Evolutionary conservation across 2,329 filamentous ascomycete genomes (phyloP).

Genomic region (Tolypocladium cylindrosporum): DNA sequence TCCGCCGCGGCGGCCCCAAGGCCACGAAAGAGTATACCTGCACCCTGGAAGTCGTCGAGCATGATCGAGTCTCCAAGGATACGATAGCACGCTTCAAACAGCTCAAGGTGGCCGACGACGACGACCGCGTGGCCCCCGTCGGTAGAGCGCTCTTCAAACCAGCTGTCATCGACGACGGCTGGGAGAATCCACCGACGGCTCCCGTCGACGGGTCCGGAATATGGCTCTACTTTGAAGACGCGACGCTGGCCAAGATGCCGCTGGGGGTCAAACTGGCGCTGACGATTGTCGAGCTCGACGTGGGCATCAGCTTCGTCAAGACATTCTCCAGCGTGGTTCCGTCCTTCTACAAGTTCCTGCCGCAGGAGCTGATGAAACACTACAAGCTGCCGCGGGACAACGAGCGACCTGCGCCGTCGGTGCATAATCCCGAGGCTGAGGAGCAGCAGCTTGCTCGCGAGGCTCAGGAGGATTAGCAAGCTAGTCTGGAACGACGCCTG

Average conservation of each 20-base stretch:
- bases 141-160: slow-evolving; percentile 35
- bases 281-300: slow-evolving; percentile 45
- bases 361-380: slow-evolving; percentile 57
- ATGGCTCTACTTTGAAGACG: slow-evolving; percentile 59
- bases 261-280: slow-evolving; percentile 55
- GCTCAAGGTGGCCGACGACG: slow-evolving; percentile 22
- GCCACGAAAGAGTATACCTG: slow-evolving; percentile 38
- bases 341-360: slow-evolving; percentile 54
- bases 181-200: slow-evolving; percentile 23
- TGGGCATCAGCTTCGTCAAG: slow-evolving; percentile 58
- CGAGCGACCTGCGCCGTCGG: slow-evolving; percentile 35
- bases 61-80: slow-evolving; percentile 35
- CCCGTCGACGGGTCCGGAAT: slow-evolving; percentile 9
- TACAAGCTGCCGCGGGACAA: slow-evolving; percentile 48
- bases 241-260: slow-evolving; percentile 40
- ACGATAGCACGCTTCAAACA: slow-evolving; percentile 31
- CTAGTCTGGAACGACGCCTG: background rate
- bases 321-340: slow-evolving; percentile 43
- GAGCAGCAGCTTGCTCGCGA: slow-evolving; percentile 16
- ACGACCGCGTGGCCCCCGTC: slow-evolving; percentile 26
- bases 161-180: slow-evolving; percentile 37
- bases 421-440: slow-evolving; percentile 21
- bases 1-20: slow-evolving; percentile 11
- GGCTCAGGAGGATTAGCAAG: slow-evolving; percentile 8
- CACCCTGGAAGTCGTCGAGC: slow-evolving; percentile 49